Evolutionary conservation across 352 stramenopile species (phyloP).

Genomic region (Pythium biforme): DNA sequence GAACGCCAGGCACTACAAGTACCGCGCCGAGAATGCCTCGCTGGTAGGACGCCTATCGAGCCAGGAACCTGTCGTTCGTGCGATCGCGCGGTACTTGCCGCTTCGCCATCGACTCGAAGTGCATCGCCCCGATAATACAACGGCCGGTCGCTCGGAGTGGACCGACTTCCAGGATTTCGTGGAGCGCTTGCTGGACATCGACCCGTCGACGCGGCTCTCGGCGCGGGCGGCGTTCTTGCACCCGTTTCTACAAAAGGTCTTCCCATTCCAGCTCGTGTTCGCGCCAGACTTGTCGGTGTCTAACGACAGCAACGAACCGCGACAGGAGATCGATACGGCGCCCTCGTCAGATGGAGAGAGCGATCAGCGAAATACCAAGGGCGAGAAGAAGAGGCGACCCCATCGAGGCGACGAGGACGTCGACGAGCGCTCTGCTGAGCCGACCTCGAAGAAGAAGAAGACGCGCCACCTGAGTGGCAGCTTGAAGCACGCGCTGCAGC

Average conservation of each 20-base stretch:
- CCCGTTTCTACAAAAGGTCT: conserved; percentile 66
- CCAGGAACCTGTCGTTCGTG: neutral
- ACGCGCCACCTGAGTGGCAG: conserved; percentile 16
- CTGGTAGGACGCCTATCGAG: neutral
- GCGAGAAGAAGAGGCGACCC: conserved; percentile 8
- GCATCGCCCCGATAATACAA: conserved; percentile 23
- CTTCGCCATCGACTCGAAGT: conserved; percentile 37
- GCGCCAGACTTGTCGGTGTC: conserved; percentile 2
- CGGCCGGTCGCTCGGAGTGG: conserved; percentile 15
- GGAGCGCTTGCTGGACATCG: conserved; percentile 43
- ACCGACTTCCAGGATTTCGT: conserved; percentile 55
- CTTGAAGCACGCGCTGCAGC: conserved; percentile 19
- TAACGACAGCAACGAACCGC: neutral
- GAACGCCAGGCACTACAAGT: conserved; percentile 20
- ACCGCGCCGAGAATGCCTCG: neutral
- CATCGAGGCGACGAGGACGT: neutral
- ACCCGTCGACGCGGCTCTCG: conserved; percentile 43
- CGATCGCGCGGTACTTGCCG: conserved; percentile 9
- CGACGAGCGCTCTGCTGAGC: neutral
- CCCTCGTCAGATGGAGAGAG: conserved; percentile 10
- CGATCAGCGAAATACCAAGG: neutral
- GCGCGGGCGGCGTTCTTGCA: conserved; percentile 58
- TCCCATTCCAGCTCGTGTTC: conserved; percentile 68
- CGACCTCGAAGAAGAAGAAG: neutral
- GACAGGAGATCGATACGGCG: conserved; percentile 6